Evolutionary conservation across 2,329 filamentous ascomycete genomes (phyloP), one percentile per base, ranked within the genome.

Genomic region (Didymella sp.): DNA sequence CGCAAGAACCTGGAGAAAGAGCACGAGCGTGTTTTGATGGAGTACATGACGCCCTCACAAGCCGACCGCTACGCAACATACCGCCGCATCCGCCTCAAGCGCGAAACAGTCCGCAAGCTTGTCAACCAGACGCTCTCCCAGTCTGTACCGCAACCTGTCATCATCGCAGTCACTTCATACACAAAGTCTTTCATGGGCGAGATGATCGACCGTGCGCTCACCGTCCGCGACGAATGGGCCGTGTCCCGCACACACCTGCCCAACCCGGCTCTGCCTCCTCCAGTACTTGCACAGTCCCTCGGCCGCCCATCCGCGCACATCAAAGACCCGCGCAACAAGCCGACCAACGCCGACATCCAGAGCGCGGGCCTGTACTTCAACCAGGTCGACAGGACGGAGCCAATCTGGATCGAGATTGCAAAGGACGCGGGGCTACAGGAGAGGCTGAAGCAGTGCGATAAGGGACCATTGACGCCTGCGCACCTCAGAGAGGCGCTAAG

Each of bases 121-220:
- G 88, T 92, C 71, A 94, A 93, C 69, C 89, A 90, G 56, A 91
- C 90, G 1, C 87, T 92, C 8, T 91, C 89, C 0, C 90, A 93
- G 72, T 92, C 89, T 1, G 90, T 91, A 0, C 89, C 89, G 0
- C 82, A 85, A 19, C 89, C 85, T 65, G 88, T 92, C 46, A 87
- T 90, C 59, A 86, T 89, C 21, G 88, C 89, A n/a, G 88, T 93
- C 69, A 88, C 87, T 45, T 86, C 88, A 0, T 89, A 91, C 19
- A 87, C 88, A 44, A 94, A 94, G 76, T 82, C 91, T 59, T 92
- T 91, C 72, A 84, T 90, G 4, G 90, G 89, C 49, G 88, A 92
- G 60, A 81, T 94, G 44, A 88, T 93, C 60, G 89, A 92, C 72
- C 79, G 82, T 45, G 89, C 90, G 9, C 83, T 89, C 48, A 82